Base-by-base conservation (phyloP, 1,284 basidiomycete species). In the Apiotrichum brassicae region DNA sequence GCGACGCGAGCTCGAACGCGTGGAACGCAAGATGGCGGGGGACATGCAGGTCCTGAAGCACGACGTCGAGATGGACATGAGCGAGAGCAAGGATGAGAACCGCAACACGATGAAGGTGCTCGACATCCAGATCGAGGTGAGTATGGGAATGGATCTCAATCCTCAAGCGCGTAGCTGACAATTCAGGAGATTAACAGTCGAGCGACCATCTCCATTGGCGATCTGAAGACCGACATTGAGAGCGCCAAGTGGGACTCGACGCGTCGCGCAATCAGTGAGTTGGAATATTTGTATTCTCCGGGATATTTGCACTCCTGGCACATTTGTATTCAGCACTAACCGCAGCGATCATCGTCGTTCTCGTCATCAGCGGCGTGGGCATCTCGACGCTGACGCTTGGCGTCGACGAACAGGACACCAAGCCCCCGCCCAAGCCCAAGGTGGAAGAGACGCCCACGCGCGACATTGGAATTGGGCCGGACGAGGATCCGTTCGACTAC, bases 21-120 rank as follows among this genome's bases (percentile, higher is more conserved):
- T 97, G 32, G 83, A 86, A 61, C 84, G 87, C 45, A 93, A 87
- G 73, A 86, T 98, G 82, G 93, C 93, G 71, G 91, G 97, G 69
- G 90, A 95, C 62, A 76, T 98, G 37, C 82, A 81, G 25, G 85
- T 81, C 35, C 77, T 99, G 62, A 93, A 91, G 73, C 54, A 66
- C 33, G 50, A 48, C 42, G 87, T 94, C 49, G 91, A 97, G 72
- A 89, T 98, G 80, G 94, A 98, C 53, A 79, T 97, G 63, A 92
- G 95, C 68, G 90, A 84, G 57, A 80, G 93, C 53, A 97, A 94
- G 76, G 88, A 87, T 59, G 95, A 98, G 69, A 82, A 85, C n/a
- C 87, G 85, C 66, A 81, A 84, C 14, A 91, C 95, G 51, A 73
- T 88, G 60, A 97, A 95, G 75, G 79, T 79, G 40, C 82, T 86